phyloP scores from a whole-genome alignment of 495 filamentous ascomycete species.

The Glarea lozoyensis region DNA sequence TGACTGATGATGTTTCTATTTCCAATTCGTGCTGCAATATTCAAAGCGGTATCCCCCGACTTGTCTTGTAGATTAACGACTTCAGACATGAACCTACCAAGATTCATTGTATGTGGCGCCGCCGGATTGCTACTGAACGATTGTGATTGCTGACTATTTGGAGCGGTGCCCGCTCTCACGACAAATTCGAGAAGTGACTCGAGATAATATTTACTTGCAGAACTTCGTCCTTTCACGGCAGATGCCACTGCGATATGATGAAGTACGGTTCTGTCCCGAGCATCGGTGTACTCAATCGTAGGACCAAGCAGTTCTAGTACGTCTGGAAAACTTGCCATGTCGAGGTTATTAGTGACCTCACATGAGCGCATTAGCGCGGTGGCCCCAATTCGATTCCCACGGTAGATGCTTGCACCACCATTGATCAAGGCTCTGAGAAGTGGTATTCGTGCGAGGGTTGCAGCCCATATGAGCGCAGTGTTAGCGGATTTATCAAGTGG shows the following conservation, averaged over 20 bases:
- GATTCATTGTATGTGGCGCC: conserved; percentile 54
- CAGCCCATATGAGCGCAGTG: conserved; percentile 94
- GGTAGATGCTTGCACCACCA: conserved; percentile 74
- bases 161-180: conserved; percentile 67
- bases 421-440: conserved; percentile 71
- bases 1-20: conserved; percentile 89
- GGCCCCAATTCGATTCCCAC: conserved; percentile 81
- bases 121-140: conserved; percentile 25
- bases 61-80: conserved; percentile 91
- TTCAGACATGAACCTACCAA: conserved; percentile 88
- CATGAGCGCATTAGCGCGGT: conserved; percentile 86
- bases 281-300: conserved; percentile 86
- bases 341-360: conserved; percentile 82
- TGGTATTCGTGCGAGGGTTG: conserved; percentile 77
- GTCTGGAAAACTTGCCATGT: conserved; percentile 70
- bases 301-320: conserved; percentile 78
- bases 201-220: conserved; percentile 84
- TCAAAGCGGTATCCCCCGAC: conserved; percentile 88
- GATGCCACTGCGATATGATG: conserved; percentile 95
- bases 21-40: conserved; percentile 82
- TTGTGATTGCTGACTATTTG: conserved; percentile 46
- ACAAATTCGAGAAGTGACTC: conserved; percentile 90
- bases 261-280: conserved; percentile 80
- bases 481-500: conserved; percentile 81
- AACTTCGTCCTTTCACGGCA: conserved; percentile 78